These are phyloP conservation scores for Paracamarosporium sp. DNA, from an alignment of 2,329 filamentous ascomycete genomes.

Conservation along the genomic window DNA sequence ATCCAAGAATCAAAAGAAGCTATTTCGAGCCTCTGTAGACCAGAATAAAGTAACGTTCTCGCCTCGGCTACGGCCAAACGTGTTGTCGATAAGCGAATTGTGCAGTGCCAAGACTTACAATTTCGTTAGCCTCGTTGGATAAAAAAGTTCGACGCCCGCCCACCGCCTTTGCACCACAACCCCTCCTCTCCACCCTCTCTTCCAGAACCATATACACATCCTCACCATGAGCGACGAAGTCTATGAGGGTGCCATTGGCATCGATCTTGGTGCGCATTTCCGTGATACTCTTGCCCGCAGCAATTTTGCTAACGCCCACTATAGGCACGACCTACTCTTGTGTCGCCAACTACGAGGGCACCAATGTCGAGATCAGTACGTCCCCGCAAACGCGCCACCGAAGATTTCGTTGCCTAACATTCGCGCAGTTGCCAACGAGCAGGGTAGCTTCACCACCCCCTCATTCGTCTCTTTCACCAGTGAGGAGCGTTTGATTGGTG, in stretches of 20 bases:
- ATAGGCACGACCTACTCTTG: constrained; percentile 99
- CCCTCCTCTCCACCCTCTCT: constrained; percentile 38
- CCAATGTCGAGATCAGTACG: constrained; percentile 98
- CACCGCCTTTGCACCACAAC: constrained; percentile 35
- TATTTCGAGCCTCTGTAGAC: no score
- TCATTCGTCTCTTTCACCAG: constrained; percentile 99
- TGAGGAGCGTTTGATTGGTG: constrained; percentile 98
- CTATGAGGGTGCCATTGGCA: constrained; percentile 99
- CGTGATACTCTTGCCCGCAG: constrained; percentile 26
- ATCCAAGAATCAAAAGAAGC: no score
- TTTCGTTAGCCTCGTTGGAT: constrained; percentile 12
- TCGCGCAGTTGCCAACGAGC: constrained; percentile 87
- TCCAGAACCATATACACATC: constrained; percentile 34
- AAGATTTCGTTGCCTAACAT: constrained; percentile 25
- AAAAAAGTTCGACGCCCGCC: constrained; percentile 27
- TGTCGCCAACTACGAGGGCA: constrained; percentile 98
- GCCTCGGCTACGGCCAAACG: constrained; percentile 6
- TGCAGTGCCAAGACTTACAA: constrained; percentile 18
- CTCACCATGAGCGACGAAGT: constrained; percentile 92
- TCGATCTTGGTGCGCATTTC: constrained; percentile 83
- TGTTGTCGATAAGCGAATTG: constrained; percentile 20
- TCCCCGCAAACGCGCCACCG: constrained; percentile 27
- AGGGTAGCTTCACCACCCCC: constrained; percentile 98
- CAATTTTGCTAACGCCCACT: constrained; percentile 41
- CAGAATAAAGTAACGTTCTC: background rate